Evolutionary conservation across 306 rosid genomes (phyloP), one percentile per base, ranked within the genome.

Genomic region (Ormosia semicastrata): DNA sequence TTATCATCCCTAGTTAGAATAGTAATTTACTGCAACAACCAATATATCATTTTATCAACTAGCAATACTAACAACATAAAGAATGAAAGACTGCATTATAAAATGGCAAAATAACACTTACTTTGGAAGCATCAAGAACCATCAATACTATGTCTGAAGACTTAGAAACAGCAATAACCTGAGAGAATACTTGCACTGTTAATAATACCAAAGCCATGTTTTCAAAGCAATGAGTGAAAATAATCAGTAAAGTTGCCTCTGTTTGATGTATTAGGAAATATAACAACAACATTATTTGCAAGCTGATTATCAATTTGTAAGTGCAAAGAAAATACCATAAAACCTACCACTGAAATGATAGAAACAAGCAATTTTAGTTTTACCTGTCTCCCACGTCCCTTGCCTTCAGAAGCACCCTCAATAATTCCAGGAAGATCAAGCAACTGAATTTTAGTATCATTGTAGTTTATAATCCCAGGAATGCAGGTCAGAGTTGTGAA

Each of bases 301-400:
- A 75, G 41, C 56, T 66, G 71, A 36, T 18, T 77, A 81, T 67
- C 50, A 73, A 53, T 63, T 52, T 11, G 36, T 56, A 47, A 33
- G 7, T 47, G 15, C 54, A 46, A 60, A 71, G 37, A 47, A 7
- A 29, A 8, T 72, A 44, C 41, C 41, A 73, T 14, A 71, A 49
- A 83, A 46, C 29, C 8, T 52, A 17, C 63, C n/a, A 17, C 65
- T 43, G 69, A 50, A 62, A 71, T 80, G 67, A 66, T 56, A 63
- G 33, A 79, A 83, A 70, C 46, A 18, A 37, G 54, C 50, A 83
- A 78, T 57, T 58, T 57, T 43, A 41, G 67, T 60, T 46, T 86
- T 85, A 96, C 99, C 99, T 96, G 99, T 82, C 99, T 89, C 76
- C 99, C 99, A 83, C 99, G 99, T 34, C 99, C 99, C 89, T 96